These are phyloP conservation scores for Ceratobasidium sp. DNA, from an alignment of 1,284 basidiomycete genomes.

Conservation along the genomic window DNA sequence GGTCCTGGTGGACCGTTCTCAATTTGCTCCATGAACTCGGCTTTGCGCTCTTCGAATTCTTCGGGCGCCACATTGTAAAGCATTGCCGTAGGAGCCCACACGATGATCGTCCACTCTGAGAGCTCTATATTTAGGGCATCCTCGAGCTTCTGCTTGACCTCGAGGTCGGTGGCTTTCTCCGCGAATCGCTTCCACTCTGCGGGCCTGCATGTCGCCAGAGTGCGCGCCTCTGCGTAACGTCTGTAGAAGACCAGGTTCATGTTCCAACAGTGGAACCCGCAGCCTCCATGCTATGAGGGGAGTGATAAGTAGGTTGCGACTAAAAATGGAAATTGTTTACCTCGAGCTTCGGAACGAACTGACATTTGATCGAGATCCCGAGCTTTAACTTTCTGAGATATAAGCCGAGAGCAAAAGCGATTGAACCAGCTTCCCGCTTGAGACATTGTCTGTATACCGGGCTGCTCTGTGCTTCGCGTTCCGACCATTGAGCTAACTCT, in stretches of 20 bases:
- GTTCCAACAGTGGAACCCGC: no score
- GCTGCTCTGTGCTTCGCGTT: no score
- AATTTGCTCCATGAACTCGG: background rate
- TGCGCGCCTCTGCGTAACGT: no score
- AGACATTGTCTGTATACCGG: no score
- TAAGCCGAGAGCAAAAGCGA: no score
- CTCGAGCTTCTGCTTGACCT: background rate
- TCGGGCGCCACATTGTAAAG: background rate
- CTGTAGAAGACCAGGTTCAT: no score
- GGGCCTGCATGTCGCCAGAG: no score
- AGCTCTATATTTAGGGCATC: background rate
- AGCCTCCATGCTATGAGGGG: no score
- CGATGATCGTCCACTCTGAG: background rate
- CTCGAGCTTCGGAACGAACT: background rate
- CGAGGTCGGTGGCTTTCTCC: background rate
- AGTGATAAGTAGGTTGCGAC: no score
- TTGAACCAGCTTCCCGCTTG: no score
- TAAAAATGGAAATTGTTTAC: no score
- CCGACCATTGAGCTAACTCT: no score
- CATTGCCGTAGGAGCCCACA: background rate
- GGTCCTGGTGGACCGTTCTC: background rate
- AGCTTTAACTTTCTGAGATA: background rate
- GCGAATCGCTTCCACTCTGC: background rate
- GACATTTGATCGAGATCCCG: background rate
- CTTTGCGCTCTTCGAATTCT: background rate